Percentiles rank a stretch among this genome's conserved stretches.
phyloP scores from a whole-genome alignment of 2,329 filamentous ascomycete species.

The Cladosporium colombiae region DNA sequence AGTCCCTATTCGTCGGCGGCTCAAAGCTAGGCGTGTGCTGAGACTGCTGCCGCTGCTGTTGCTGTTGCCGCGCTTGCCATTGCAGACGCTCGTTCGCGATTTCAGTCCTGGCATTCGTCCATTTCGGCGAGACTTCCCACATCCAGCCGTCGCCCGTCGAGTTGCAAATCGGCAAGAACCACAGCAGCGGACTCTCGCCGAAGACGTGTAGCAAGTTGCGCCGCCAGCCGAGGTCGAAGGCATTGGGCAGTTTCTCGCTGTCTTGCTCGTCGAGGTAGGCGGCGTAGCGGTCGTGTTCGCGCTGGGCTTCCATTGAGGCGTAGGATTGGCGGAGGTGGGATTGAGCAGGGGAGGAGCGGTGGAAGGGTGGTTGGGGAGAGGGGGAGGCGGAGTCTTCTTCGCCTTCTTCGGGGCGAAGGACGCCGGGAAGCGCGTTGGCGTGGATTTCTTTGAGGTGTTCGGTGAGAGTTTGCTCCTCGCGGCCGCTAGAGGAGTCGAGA shows the following conservation, averaged over 20 bases:
- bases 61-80: slow-evolving; percentile 30
- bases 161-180: slow-evolving; percentile 79
- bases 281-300: slow-evolving; percentile 69
- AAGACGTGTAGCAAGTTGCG: slow-evolving; percentile 81
- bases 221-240: slow-evolving; percentile 85
- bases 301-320: slow-evolving; percentile 61
- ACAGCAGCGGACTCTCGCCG: slow-evolving; percentile 69
- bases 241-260: slow-evolving; percentile 82
- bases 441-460: slow-evolving; percentile 80
- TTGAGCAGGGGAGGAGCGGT: slow-evolving; percentile 46
- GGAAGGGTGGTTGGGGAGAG: slow-evolving; percentile 30
- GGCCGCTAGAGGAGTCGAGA: not conserved
- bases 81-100: slow-evolving; percentile 25
- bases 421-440: slow-evolving; percentile 75
- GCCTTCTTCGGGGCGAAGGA: slow-evolving; percentile 80
- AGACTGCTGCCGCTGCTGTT: slow-evolving; percentile 3
- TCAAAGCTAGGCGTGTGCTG: slow-evolving; percentile 15
- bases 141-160: slow-evolving; percentile 90
- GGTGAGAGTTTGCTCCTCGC: slow-evolving; percentile 47
- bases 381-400: slow-evolving; percentile 48
- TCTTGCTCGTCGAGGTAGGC: slow-evolving; percentile 89
- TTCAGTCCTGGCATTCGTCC: slow-evolving; percentile 68
- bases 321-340: slow-evolving; percentile 47
- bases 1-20: slow-evolving; percentile 21
- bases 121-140: slow-evolving; percentile 83